Evolutionary conservation across 371 early-diverging fungal species (phyloP), one percentile per base, ranked within the genome.

Genomic region (Mortierella sp.): DNA sequence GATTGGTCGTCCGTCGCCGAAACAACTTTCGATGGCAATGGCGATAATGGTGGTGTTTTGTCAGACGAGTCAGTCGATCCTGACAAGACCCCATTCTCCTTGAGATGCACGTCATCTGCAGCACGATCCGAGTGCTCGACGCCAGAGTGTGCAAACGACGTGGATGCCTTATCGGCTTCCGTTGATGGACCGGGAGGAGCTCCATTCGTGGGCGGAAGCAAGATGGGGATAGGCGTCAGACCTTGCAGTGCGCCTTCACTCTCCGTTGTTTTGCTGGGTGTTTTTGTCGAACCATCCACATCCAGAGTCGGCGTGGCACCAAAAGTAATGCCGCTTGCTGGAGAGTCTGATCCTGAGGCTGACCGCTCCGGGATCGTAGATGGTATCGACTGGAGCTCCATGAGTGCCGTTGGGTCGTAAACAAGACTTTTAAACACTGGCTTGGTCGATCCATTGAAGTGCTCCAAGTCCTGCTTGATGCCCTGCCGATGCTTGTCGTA

Each of bases 331-430:
- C 70, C 41, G 29, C 29, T 58, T 19, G 43, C 1, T 16, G 16
- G 53, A 53, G 68, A 22, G 1, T 22, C 8, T 14, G 48, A 16
- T 31, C 37, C 63, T 34, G 53, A 5, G 11, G 31, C 10, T 45
- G 10, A 16, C 5, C 71, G 77, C 9, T 77, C 77, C 9, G 79
- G 83, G n/a, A 82, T 70, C 55, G 31, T 65, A 6, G 52, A 45
- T 6, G 83, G 83, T 22, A 82, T 82, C n/a, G 78, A 72, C 40
- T 76, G 79, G 29, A 83, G 70, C 22, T 78, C 73, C 76, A 76
- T 79, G 14, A 76, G 68, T 1, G 76, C 66, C 10, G 71, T 72
- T 7, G 79, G 79, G 43, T 83, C 79, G 26, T 83, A 83, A 0
- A 72, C 73, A 9, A 83, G 43, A 41, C 73, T 70, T 47, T 78